Evolutionary conservation across 2,329 filamentous ascomycete species (phyloP).

Genomic region (Neoscytalidium dimidiatum): DNA sequence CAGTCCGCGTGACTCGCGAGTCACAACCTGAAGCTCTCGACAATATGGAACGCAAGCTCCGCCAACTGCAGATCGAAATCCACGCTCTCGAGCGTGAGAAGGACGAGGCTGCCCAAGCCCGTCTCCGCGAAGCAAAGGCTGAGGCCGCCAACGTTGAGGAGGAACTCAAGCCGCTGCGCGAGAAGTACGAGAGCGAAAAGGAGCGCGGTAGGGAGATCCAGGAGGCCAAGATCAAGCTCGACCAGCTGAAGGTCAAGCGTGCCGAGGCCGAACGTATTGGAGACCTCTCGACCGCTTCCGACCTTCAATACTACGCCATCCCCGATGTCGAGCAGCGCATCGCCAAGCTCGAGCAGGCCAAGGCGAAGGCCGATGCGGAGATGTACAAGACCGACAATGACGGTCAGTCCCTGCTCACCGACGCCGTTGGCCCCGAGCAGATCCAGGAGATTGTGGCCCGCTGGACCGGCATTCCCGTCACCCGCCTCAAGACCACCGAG

Average conservation of each 20-base stretch:
- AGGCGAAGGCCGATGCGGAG: constrained; percentile 74
- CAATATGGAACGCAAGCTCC: constrained; percentile 84
- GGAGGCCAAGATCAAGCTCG: constrained; percentile 91
- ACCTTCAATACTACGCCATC: constrained; percentile 96
- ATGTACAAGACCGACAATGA: constrained; percentile 58
- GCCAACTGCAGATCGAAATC: constrained; percentile 95
- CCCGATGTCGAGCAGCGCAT: constrained; percentile 86
- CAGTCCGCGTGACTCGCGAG: constrained; percentile 92
- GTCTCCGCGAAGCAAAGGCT: constrained; percentile 79
- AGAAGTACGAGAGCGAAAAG: constrained; percentile 96
- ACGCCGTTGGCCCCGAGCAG: constrained; percentile 93
- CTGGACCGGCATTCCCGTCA: constrained; percentile 98
- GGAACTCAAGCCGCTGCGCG: constrained; percentile 84
- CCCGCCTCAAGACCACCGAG: constrained; percentile 87
- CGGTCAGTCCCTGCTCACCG: constrained; percentile 71
- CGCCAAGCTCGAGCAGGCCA: constrained; percentile 76
- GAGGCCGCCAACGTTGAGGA: constrained; percentile 95
- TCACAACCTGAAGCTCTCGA: constrained; percentile 96
- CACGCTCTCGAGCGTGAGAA: constrained; percentile 92
- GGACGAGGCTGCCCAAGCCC: constrained; percentile 85
- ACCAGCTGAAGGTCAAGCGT: constrained; percentile 85
- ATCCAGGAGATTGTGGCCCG: constrained; percentile 98
- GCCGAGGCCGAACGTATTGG: constrained; percentile 89
- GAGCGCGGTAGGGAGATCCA: constrained; percentile 88
- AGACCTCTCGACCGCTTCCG: constrained; percentile 84